Evolutionary conservation across 2,329 filamentous ascomycete species (phyloP), one percentile per base, ranked within the genome.

Genomic region (Fusarium sublunatum): DNA sequence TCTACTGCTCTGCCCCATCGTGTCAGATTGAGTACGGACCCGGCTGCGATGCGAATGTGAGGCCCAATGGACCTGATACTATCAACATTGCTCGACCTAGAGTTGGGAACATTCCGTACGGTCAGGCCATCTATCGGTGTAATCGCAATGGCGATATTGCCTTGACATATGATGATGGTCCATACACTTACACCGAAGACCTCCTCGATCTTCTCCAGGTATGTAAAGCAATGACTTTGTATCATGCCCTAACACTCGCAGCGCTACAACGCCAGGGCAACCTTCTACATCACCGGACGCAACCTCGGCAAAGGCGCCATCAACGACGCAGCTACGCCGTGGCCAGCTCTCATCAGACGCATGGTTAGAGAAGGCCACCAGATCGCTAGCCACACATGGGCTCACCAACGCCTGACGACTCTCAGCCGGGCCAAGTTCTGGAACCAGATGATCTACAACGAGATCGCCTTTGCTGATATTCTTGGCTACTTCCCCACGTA

Each of bases 1-100:
- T 83, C 2, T 86, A 87, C 73, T 90, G 87, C 74, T 79, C 80
- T 28, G 82, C 86, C 19, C 87, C 87, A 3, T 82, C 86, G 49
- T 90, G 87, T 69, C 81, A 86, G 70, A 84, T 88, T 67, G 75
- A 82, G 63, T 88, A 85, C 64, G 85, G 85, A n/a, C 79, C 86
- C 19, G 81, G 75, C 5, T 90, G 87, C 64, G 86, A 88, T 63
- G 86, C 82, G 49, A 88, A 88, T 64, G 78, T 66, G 80, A 85
- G 46, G 58, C 81, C 61, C 4, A 55, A 59, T 0, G 87, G 87
- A 2, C 76, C 78, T 8, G 83, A 86, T 56, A 89, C 87, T 1
- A 79, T 80, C 4, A 76, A 74, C 2, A 73, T 88, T 41, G 71
- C 79, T 19, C 81, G 88, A 8, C 78, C 84, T 2, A 79, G 83